These are phyloP conservation scores for Ophiocordyceps robertsii DNA, from an alignment of 2,329 filamentous ascomycete genomes.

Conservation along the genomic window DNA sequence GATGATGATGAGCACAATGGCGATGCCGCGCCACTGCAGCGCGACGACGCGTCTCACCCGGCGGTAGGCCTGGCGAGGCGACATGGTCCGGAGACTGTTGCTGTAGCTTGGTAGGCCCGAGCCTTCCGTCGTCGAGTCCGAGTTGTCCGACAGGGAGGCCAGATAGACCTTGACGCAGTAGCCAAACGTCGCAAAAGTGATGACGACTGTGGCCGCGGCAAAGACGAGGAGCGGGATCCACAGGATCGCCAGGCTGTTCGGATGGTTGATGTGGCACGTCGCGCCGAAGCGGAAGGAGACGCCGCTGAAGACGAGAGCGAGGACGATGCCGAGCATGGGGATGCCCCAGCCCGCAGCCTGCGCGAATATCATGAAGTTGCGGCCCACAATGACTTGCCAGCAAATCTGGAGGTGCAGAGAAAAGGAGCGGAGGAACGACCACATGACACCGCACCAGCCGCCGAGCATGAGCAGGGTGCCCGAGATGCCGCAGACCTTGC, in stretches of 20 bases:
- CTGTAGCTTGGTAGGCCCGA: constrained; percentile 59
- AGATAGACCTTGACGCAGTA: constrained; percentile 97
- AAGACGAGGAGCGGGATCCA: constrained; percentile 84
- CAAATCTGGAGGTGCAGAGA: constrained; percentile 96
- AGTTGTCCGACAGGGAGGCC: constrained; percentile 63
- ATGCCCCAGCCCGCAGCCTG: constrained; percentile 75
- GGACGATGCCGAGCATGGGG: constrained; percentile 58
- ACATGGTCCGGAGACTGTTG: constrained; percentile 62
- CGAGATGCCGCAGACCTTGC: constrained; percentile 71
- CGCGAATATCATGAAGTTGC: constrained; percentile 77
- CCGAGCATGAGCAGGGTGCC: constrained; percentile 78
- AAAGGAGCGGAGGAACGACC: constrained; percentile 81
- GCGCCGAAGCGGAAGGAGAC: constrained; percentile 88
- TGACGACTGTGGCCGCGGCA: constrained; percentile 58
- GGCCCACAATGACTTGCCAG: constrained; percentile 86
- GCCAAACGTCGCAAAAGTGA: constrained; percentile 73
- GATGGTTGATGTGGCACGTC: constrained; percentile 89
- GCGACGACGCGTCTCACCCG: constrained; percentile 75
- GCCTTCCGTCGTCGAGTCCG: constrained; percentile 56
- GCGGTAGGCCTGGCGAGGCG: constrained; percentile 76
- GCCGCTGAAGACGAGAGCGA: constrained; percentile 73
- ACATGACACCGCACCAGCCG: constrained; percentile 72
- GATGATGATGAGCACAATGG: constrained; percentile 80
- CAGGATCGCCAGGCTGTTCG: constrained; percentile 68
- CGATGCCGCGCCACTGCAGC: constrained; percentile 88